Evolutionary conservation across 2,329 filamentous ascomycete genomes (phyloP).

Genomic region (Cladosporium sp.): DNA sequence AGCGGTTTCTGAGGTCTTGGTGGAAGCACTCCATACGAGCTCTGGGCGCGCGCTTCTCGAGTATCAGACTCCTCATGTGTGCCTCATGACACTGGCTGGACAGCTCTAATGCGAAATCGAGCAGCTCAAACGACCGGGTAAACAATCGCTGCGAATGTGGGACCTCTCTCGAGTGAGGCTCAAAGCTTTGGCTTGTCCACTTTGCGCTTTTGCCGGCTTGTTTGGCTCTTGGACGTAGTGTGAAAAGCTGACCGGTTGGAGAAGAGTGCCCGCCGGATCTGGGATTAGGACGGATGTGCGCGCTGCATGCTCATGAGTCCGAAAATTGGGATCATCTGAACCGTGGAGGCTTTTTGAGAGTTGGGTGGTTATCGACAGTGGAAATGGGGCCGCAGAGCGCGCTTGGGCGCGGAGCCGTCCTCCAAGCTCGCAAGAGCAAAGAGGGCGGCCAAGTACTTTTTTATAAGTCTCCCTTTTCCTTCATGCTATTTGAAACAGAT

Average conservation of each 20-base stretch:
- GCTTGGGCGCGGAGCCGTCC: slow-evolving; percentile 18
- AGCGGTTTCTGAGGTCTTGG: not conserved
- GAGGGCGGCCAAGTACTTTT: slow-evolving; percentile 29
- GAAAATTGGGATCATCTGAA: not conserved
- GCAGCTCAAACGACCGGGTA: slow-evolving; percentile 7
- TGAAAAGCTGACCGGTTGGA: slow-evolving; percentile 17
- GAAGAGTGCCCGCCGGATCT: not conserved
- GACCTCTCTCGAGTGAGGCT: slow-evolving; percentile 91
- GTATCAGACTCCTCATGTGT: not conserved
- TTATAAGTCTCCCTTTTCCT: slow-evolving; percentile 35
- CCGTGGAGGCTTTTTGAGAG: not conserved
- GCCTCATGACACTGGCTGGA: not conserved
- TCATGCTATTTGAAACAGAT: not conserved
- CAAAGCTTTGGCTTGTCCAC: slow-evolving; percentile 90
- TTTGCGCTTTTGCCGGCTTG: slow-evolving; percentile 21
- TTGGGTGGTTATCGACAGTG: not conserved
- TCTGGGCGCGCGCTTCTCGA: not conserved
- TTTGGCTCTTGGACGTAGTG: not conserved
- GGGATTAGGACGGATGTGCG: not conserved
- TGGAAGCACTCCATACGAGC: not conserved
- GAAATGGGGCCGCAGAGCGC: slow-evolving; percentile 12
- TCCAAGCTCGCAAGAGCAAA: slow-evolving; percentile 20
- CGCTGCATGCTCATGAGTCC: not conserved
- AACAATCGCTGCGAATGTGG: slow-evolving; percentile 41
- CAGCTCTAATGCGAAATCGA: not conserved